Evolutionary conservation across 768 basidiomycete species (phyloP).

Genomic region (Tricholoma furcatifolium): DNA sequence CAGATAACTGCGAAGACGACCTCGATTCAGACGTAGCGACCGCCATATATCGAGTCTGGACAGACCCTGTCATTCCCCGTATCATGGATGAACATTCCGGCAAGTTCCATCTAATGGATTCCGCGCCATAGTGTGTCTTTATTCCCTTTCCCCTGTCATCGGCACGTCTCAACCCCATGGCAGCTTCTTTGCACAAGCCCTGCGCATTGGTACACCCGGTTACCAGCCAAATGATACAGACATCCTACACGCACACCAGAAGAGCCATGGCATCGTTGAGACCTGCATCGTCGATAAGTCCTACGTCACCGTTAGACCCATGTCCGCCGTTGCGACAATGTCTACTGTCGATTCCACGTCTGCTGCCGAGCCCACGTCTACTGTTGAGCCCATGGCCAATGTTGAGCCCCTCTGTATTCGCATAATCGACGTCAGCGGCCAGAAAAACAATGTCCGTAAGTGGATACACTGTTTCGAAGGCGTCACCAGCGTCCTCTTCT

Average conservation of each 20-base stretch:
- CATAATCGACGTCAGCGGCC: slow-evolving; percentile 82
- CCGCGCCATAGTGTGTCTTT: slow-evolving; percentile 43
- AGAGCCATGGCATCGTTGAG: slow-evolving; percentile 91
- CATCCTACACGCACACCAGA: slow-evolving; percentile 83
- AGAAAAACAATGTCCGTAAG: slow-evolving; percentile 80
- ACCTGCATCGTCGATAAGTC: slow-evolving; percentile 76
- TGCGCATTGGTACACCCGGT: slow-evolving; percentile 77
- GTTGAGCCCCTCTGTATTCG: slow-evolving; percentile 68
- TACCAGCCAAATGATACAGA: slow-evolving; percentile 87
- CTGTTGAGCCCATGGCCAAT: no score
- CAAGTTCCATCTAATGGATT: slow-evolving; percentile 95
- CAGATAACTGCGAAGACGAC: not conserved
- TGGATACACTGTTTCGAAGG: slow-evolving; percentile 57
- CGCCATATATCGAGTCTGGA: slow-evolving; percentile 68
- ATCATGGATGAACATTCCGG: slow-evolving; percentile 57
- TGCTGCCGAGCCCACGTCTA: no score
- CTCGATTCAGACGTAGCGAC: slow-evolving; percentile 66
- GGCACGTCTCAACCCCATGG: not conserved
- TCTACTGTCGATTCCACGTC: no score
- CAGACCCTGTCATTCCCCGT: slow-evolving; percentile 60
- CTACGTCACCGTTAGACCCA: no score
- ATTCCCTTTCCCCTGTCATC: not conserved
- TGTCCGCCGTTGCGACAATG: no score
- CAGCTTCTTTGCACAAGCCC: slow-evolving; percentile 84
- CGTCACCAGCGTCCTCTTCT: slow-evolving; percentile 60